A percentile compares a stretch with the other conserved stretches of the same genome.
phyloP scores from a whole-genome alignment of 352 stramenopile species.

The Phytophthora foliorum region DNA sequence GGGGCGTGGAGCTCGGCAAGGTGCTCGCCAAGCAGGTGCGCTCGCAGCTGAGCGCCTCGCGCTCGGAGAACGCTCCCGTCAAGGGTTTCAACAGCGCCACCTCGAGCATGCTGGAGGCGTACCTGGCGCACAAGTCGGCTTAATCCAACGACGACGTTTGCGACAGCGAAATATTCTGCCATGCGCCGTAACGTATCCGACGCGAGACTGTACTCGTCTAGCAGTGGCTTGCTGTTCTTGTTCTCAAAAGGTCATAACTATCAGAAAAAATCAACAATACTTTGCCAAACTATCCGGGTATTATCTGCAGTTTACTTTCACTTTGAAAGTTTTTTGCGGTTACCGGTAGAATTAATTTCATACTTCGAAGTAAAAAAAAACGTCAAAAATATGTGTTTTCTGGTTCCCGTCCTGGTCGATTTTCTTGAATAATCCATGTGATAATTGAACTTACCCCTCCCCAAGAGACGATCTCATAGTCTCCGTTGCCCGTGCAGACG shows the following conservation, averaged over 20 bases:
- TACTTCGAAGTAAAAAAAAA: too few species aligned
- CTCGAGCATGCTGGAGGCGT: constrained; percentile 93
- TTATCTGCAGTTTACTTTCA: too few species aligned
- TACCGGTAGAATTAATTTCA: too few species aligned
- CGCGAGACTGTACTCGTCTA: constrained; percentile 1
- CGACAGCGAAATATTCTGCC: background rate
- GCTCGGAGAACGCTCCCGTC: constrained; percentile 78
- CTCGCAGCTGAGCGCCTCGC: constrained; percentile 86
- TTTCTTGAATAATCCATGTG: too few species aligned
- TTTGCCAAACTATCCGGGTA: too few species aligned
- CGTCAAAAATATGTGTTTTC: too few species aligned
- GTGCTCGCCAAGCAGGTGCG: constrained; percentile 97
- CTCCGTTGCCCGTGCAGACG: too few species aligned
- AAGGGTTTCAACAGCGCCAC: constrained; percentile 97
- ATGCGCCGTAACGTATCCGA: background rate
- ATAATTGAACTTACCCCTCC: too few species aligned
- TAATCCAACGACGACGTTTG: constrained; percentile 29
- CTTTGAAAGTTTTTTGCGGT: too few species aligned
- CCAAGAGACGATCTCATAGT: too few species aligned
- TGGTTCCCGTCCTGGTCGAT: too few species aligned
- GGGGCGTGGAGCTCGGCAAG: constrained; percentile 99
- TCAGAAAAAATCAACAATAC: constrained; percentile 20
- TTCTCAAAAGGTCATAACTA: constrained; percentile 26
- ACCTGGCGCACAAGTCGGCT: constrained; percentile 85
- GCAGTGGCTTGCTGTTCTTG: constrained; percentile 12